phyloP scores from a whole-genome alignment of 352 stramenopile genomes.

The Pythium rhizo-oryzae region DNA sequence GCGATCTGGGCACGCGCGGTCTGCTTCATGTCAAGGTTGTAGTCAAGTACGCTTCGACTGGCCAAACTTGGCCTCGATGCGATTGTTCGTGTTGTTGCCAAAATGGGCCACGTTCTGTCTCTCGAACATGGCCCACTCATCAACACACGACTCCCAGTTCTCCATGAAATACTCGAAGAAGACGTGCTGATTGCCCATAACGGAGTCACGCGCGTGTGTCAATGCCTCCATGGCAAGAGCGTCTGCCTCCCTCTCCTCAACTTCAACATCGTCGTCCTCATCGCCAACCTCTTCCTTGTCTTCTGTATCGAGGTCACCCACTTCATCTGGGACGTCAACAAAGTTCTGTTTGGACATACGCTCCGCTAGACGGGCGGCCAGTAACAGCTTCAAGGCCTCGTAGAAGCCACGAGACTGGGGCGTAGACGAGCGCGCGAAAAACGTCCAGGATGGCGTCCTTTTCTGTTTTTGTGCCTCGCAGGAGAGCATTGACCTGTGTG shows the following conservation, averaged over 20 bases:
- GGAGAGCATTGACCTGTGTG: neutral
- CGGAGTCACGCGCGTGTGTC: neutral
- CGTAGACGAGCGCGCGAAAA: conserved; percentile 3
- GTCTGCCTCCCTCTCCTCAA: neutral
- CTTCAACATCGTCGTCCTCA: neutral
- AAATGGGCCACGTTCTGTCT: conserved; percentile 10
- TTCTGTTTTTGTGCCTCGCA: neutral
- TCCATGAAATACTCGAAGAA: neutral
- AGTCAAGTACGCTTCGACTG: neutral
- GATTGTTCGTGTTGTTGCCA: conserved; percentile 20
- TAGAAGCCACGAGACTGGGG: neutral
- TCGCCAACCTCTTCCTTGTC: neutral
- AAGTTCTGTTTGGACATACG: neutral
- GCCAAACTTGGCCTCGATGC: conserved; percentile 9
- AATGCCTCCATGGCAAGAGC: neutral
- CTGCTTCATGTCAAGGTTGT: conserved; percentile 27
- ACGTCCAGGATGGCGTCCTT: neutral
- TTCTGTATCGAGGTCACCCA: neutral
- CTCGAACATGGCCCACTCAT: conserved; percentile 7
- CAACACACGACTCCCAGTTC: conserved; percentile 6
- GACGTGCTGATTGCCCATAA: neutral
- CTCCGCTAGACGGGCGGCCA: neutral
- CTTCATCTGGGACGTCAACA: neutral
- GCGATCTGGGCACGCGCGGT: conserved; percentile 20
- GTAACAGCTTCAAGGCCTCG: neutral